These are phyloP conservation scores for Juncus inflexus DNA, from an alignment of 176 grass and related monocot genomes.

Conservation along the genomic window DNA sequence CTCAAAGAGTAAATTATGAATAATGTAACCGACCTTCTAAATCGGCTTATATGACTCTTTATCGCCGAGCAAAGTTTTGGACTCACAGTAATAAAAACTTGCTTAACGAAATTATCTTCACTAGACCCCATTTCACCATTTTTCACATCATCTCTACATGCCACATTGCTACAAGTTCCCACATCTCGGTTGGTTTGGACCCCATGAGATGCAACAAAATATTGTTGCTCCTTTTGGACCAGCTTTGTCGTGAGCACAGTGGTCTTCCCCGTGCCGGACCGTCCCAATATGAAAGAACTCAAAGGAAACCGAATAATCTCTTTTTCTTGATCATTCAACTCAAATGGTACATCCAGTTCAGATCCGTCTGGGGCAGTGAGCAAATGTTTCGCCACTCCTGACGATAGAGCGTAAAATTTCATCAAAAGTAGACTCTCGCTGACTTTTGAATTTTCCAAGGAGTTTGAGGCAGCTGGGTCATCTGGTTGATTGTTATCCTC, in stretches of 20 bases:
- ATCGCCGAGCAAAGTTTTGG: conserved; percentile 71
- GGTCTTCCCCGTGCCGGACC: conserved; percentile 85
- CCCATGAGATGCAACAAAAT: conserved; percentile 48
- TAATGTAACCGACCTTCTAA: conserved; percentile 36
- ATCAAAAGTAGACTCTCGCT: conserved; percentile 72
- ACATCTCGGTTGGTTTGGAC: conserved; percentile 4
- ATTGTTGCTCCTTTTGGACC: conserved; percentile 56
- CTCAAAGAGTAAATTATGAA: background rate
- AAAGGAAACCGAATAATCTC: conserved; percentile 49
- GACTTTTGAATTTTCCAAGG: conserved; percentile 70
- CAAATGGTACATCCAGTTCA: conserved; percentile 67
- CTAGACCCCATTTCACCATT: background rate
- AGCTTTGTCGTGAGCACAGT: conserved; percentile 74
- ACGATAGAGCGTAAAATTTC: conserved; percentile 82
- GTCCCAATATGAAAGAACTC: conserved; percentile 68
- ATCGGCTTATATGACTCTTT: conserved; percentile 45
- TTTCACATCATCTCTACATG: background rate
- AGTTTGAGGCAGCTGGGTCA: background rate
- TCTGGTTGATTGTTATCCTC: conserved; percentile 21
- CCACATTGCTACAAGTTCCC: background rate
- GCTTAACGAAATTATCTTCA: conserved; percentile 36
- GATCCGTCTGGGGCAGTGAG: conserved; percentile 58
- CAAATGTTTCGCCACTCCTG: conserved; percentile 60
- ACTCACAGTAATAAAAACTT: conserved; percentile 88
- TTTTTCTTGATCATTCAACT: conserved; percentile 79